Evolutionary conservation across 2,329 filamentous ascomycete genomes (phyloP), one percentile per base, ranked within the genome.

Genomic region (Scopulariopsis brevicaulis): DNA sequence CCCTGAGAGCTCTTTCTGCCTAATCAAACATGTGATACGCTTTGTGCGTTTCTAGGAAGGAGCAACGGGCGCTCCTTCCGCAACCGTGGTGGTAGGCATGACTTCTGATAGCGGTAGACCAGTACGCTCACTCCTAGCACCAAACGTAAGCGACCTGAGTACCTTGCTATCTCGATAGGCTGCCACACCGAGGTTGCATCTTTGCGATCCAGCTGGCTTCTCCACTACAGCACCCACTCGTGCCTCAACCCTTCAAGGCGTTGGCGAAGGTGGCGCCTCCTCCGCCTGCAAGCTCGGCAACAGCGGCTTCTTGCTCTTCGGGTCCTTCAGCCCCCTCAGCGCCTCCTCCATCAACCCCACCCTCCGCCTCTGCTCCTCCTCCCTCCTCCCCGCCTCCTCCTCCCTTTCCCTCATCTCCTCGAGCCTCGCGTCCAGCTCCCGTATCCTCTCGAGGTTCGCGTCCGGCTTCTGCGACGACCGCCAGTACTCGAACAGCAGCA

Each of bases 401-500:
- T 81, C 79, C 59, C 71, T 73, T 64, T 65, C 70, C 63, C 73
- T 73, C 43, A 84, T 69, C 60, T 79, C 76, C 28, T 80, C 77
- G 14, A 82, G 65, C 59, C 73, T 71, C 54, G 68, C 65, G 40
- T 74, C 70, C 28, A 85, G 71, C 59, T 77, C 77, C 28, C 77
- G 73, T 58, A 84, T 76, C 61, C 70, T 77, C 64, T 82, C 77
- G 51, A 74, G 70, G 64, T 81, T 83, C 57, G 71, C 62, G 63
- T 86, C 83, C 10, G 83, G 82, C 67, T 86, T 86, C 63, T 76
- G 72, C n/a, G 77, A 74, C 8, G 79, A 72, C 63, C 76, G 79
- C 67, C 81, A 79, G 62, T 81, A 84, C 69, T 86, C 83, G 67
- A 82, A 86, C 40, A 85, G 69, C 58, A 86, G 77, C 55, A 86